phyloP scores from a whole-genome alignment of 2,329 filamentous ascomycete species.

The Alternaria panax region DNA sequence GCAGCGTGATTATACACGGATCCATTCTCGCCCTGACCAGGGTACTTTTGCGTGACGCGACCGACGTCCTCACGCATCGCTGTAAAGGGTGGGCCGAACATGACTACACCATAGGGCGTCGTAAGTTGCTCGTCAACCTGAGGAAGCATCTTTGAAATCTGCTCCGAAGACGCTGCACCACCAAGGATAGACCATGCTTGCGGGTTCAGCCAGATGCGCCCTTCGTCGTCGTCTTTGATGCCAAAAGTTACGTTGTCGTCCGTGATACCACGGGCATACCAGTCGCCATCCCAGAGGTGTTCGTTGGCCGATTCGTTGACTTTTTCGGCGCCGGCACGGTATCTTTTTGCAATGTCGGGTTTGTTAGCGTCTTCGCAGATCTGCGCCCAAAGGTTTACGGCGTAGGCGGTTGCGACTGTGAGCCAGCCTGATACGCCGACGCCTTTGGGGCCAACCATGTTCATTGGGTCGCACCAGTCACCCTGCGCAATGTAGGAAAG shows the following conservation, averaged over 20 bases:
- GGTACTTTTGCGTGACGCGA: slow-evolving; percentile 66
- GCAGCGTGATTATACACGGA: slow-evolving; percentile 66
- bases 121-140: slow-evolving; percentile 61
- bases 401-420: slow-evolving; percentile 63
- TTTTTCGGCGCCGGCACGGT: slow-evolving; percentile 54
- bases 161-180: slow-evolving; percentile 57
- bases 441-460: slow-evolving; percentile 68
- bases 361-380: slow-evolving; percentile 58
- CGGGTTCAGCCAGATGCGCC: slow-evolving; percentile 66
- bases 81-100: slow-evolving; percentile 64
- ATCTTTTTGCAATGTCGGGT: slow-evolving; percentile 54
- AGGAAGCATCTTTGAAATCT: slow-evolving; percentile 56
- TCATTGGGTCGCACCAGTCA: slow-evolving; percentile 69
- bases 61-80: slow-evolving; percentile 66
- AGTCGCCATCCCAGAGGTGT: slow-evolving; percentile 64
- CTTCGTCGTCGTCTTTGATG: slow-evolving; percentile 59
- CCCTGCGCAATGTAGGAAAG: slow-evolving; percentile 66
- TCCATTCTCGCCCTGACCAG: slow-evolving; percentile 65
- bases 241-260: slow-evolving; percentile 64
- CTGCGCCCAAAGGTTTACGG: slow-evolving; percentile 62
- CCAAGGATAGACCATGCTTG: slow-evolving; percentile 64
- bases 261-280: slow-evolving; percentile 66
- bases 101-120: slow-evolving; percentile 63
- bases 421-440: slow-evolving; percentile 66
- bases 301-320: slow-evolving; percentile 61